These are phyloP conservation scores for Cadophora gregata DNA, from an alignment of 2,329 filamentous ascomycete species.

Conservation along the genomic window DNA sequence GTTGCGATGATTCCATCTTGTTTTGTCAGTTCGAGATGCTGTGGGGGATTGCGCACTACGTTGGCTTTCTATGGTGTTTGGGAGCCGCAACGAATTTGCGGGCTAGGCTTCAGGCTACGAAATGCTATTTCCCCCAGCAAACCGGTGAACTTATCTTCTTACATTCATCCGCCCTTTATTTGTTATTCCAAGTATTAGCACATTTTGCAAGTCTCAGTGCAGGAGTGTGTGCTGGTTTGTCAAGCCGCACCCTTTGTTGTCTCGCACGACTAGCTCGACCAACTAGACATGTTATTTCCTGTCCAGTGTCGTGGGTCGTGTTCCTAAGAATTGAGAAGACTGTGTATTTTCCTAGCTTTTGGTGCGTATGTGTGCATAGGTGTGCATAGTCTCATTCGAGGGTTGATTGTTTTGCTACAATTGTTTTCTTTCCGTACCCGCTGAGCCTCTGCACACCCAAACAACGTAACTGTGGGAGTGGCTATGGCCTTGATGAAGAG, in stretches of 20 bases:
- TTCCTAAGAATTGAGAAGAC: neutral
- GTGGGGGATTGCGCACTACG: slow-evolving; percentile 8
- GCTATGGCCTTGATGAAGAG: neutral
- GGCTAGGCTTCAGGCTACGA: neutral
- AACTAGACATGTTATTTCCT: neutral
- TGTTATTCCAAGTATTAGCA: neutral
- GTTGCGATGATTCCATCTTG: neutral
- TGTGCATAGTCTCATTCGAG: no score
- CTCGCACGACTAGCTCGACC: neutral
- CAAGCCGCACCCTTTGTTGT: neutral
- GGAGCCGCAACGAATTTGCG: neutral
- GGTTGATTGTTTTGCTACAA: neutral
- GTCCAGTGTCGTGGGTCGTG: neutral
- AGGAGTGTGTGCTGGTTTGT: neutral
- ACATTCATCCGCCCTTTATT: neutral
- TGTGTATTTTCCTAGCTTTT: neutral
- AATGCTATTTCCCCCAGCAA: neutral
- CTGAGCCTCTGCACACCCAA: neutral
- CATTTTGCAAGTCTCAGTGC: neutral
- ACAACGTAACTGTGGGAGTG: neutral
- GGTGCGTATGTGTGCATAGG: neutral
- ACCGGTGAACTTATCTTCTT: neutral
- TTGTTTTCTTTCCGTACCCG: neutral
- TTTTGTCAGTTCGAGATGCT: neutral
- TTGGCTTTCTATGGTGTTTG: neutral